phyloP scores from a whole-genome alignment of 257 asterid genomes.

The Lycium ferocissimum region DNA sequence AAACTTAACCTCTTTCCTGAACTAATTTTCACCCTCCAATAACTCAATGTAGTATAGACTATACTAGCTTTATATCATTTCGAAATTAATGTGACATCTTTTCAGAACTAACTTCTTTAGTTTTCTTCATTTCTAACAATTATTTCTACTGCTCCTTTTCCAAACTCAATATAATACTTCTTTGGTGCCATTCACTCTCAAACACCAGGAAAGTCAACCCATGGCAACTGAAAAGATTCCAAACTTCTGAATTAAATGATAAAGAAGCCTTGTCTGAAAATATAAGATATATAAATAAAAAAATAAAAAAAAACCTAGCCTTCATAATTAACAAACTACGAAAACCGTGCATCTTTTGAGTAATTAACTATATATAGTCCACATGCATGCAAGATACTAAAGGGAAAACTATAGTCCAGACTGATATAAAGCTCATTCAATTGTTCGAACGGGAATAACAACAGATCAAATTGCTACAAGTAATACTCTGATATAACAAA shows the following conservation, averaged over 20 bases:
- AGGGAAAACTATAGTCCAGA: background rate
- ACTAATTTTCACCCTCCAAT: background rate
- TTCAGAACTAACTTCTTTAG: background rate
- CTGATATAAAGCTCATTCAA: background rate
- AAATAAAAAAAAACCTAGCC: background rate
- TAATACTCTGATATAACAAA: slow-evolving; percentile 13
- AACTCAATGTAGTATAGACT: background rate
- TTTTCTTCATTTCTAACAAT: slow-evolving; percentile 8
- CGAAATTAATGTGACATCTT: background rate
- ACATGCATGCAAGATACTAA: slow-evolving; percentile 16
- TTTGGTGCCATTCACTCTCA: background rate
- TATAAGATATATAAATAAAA: background rate
- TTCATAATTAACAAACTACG: slow-evolving; percentile 7
- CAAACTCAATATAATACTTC: slow-evolving; percentile 10
- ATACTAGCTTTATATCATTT: slow-evolving; percentile 4
- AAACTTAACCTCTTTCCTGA: background rate
- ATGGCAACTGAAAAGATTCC: background rate
- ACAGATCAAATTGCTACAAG: slow-evolving; percentile 25
- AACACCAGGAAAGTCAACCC: slow-evolving; percentile 23
- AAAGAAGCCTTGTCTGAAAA: slow-evolving; percentile 5
- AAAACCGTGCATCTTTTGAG: background rate
- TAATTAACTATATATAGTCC: background rate
- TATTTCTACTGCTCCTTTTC: background rate
- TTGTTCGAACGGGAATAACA: background rate
- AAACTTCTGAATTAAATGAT: slow-evolving; percentile 10